Evolutionary conservation across 768 basidiomycete genomes (phyloP).

Genomic region (Tulasnella sp.): DNA sequence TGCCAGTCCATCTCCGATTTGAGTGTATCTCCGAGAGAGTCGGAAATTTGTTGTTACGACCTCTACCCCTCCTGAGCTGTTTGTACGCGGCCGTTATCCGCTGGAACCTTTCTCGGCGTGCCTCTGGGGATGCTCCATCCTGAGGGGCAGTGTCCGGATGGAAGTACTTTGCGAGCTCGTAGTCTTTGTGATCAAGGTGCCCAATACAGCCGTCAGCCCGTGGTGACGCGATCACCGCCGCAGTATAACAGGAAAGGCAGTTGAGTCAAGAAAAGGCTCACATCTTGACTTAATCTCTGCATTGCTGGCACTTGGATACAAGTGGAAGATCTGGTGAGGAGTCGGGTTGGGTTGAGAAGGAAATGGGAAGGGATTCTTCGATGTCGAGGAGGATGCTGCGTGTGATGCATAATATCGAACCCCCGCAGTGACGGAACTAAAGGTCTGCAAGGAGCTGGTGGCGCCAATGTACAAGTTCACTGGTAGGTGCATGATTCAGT

Average conservation of each 20-base stretch:
- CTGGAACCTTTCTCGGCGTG: conserved; percentile 51
- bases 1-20: not conserved
- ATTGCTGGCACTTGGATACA: conserved; percentile 41
- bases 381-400: not conserved
- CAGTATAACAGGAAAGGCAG: not conserved
- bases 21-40: not conserved
- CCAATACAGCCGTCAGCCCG: conserved; percentile 7
- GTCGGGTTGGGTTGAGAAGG: conserved; percentile 41
- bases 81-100: conserved; percentile 61
- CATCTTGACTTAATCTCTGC: conserved; percentile 48
- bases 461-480: too few relatives aligned
- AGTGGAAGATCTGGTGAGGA: conserved; percentile 56
- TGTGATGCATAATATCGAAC: too few relatives aligned
- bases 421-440: too few relatives aligned
- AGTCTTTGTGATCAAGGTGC: conserved; percentile 37
- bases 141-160: conserved; percentile 56
- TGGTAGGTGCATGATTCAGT: too few relatives aligned
- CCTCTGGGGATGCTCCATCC: conserved; percentile 23
- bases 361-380: conserved; percentile 36
- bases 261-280: too few relatives aligned
- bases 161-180: conserved; percentile 67
- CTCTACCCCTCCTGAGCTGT: conserved; percentile 30
- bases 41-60: not conserved
- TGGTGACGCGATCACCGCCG: not conserved
- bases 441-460: too few relatives aligned